Evolutionary conservation across 805 yeast species (phyloP).

Genomic region (Lipomyces starkeyi): DNA sequence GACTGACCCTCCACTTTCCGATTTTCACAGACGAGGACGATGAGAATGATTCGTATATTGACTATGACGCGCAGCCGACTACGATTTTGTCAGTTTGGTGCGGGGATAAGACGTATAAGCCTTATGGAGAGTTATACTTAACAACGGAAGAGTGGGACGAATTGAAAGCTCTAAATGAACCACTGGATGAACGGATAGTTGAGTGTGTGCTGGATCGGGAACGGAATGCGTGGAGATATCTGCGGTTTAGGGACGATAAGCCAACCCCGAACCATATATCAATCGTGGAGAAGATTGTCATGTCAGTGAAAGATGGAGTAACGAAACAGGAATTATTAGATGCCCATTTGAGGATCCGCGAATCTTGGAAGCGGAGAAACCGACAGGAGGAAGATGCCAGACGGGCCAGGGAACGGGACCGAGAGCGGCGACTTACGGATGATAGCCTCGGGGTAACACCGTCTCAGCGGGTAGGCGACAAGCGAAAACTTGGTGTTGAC

Average conservation of each 20-base stretch:
- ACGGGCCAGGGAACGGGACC: constrained; percentile 29
- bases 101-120: constrained; percentile 67
- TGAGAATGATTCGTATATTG: constrained; percentile 58
- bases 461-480: constrained; percentile 25
- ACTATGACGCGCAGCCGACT: constrained; percentile 80
- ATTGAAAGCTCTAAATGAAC: constrained; percentile 71
- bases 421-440: constrained; percentile 13
- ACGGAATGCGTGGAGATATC: constrained; percentile 74
- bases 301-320: constrained; percentile 86
- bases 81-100: constrained; percentile 77
- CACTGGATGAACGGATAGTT: constrained; percentile 85
- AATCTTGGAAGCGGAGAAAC: constrained; percentile 65
- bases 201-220: constrained; percentile 76
- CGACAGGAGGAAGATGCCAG: constrained; percentile 42
- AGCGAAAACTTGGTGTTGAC: constrained; percentile 23
- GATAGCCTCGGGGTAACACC: constrained; percentile 9
- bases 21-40: constrained; percentile 52
- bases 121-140: constrained; percentile 67
- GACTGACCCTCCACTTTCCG: constrained; percentile 67
- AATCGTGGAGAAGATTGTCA: constrained; percentile 80
- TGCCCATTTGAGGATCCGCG: constrained; percentile 61
- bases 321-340: constrained; percentile 73
- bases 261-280: constrained; percentile 81
- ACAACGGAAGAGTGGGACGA: constrained; percentile 80
- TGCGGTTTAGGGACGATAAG: constrained; percentile 94